These are phyloP conservation scores for Trametes hirsuta DNA, from an alignment of 1,284 basidiomycete species.

Conservation along the genomic window DNA sequence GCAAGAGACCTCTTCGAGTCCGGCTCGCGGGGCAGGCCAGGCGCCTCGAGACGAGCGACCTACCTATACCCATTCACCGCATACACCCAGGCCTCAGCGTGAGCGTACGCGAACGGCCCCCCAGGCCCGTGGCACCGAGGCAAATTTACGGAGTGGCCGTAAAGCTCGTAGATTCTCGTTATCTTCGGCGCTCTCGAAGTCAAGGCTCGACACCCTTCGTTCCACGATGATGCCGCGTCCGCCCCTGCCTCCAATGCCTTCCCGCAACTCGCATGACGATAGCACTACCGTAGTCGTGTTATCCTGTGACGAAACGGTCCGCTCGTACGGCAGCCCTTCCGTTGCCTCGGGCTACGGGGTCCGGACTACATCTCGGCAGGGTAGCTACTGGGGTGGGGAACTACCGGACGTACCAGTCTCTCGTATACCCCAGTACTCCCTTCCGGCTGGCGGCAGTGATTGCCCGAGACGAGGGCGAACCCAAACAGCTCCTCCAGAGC, in stretches of 20 bases:
- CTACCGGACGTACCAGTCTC: constrained; percentile 8
- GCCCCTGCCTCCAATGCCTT: constrained; percentile 24
- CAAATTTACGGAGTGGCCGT: background rate
- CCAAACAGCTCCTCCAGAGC: constrained; percentile 11
- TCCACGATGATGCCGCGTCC: constrained; percentile 32
- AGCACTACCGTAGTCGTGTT: background rate
- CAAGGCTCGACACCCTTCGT: constrained; percentile 27
- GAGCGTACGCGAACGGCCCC: constrained; percentile 23
- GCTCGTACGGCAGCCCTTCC: too few species aligned
- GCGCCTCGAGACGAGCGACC: background rate
- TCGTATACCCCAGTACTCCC: background rate
- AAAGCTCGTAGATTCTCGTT: constrained; percentile 32
- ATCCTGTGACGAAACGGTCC: too few species aligned
- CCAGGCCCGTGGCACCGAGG: constrained; percentile 1
- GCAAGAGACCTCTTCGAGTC: background rate
- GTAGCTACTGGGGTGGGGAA: constrained; percentile 20
- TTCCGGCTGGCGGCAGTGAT: background rate
- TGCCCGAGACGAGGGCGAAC: constrained; percentile 11
- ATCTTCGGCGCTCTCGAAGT: constrained; percentile 29
- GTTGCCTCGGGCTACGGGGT: too few species aligned
- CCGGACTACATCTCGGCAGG: background rate
- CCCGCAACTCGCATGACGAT: background rate
- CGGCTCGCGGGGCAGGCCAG: background rate
- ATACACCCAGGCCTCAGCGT: constrained; percentile 14
- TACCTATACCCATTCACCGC: constrained; percentile 2